These are phyloP conservation scores for Penicillium turbatum DNA, from an alignment of 495 filamentous ascomycete species.

Conservation along the genomic window DNA sequence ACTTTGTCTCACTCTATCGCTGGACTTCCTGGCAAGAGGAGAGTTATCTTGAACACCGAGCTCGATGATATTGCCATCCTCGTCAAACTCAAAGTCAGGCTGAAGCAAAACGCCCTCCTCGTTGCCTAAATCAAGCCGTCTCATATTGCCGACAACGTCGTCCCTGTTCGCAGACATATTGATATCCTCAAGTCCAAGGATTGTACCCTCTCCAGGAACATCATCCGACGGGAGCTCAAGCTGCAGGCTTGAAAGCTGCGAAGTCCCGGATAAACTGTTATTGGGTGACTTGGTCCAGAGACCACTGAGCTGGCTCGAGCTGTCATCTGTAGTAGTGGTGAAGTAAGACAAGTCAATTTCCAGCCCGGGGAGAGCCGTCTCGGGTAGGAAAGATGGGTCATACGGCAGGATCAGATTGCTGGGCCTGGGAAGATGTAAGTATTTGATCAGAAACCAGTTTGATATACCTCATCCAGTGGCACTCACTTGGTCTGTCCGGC, in stretches of 20 bases:
- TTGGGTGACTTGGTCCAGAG: slow-evolving; percentile 29
- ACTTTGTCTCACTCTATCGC: neutral
- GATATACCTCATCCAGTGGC: neutral
- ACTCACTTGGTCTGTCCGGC: slow-evolving; percentile 70
- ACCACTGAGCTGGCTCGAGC: slow-evolving; percentile 17
- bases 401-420: slow-evolving; percentile 76
- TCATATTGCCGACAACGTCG: slow-evolving; percentile 15
- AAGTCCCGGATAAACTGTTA: slow-evolving; percentile 26
- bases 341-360: slow-evolving; percentile 50
- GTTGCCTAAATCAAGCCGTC: slow-evolving; percentile 28
- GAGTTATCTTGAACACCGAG: slow-evolving; percentile 22
- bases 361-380: slow-evolving; percentile 53
- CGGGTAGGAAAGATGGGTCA: slow-evolving; percentile 82
- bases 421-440: slow-evolving; percentile 49
- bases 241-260: slow-evolving; percentile 27
- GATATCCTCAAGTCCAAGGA: slow-evolving; percentile 20
- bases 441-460: neutral
- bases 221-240: slow-evolving; percentile 34
- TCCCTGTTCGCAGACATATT: slow-evolving; percentile 24
- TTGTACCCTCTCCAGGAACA: slow-evolving; percentile 15
- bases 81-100: slow-evolving; percentile 61
- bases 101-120: slow-evolving; percentile 54
- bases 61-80: slow-evolving; percentile 55
- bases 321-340: slow-evolving; percentile 5
- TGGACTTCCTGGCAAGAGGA: slow-evolving; percentile 11